These are phyloP conservation scores for Colletotrichum filicis DNA, from an alignment of 2,329 filamentous ascomycete genomes.

Conservation along the genomic window DNA sequence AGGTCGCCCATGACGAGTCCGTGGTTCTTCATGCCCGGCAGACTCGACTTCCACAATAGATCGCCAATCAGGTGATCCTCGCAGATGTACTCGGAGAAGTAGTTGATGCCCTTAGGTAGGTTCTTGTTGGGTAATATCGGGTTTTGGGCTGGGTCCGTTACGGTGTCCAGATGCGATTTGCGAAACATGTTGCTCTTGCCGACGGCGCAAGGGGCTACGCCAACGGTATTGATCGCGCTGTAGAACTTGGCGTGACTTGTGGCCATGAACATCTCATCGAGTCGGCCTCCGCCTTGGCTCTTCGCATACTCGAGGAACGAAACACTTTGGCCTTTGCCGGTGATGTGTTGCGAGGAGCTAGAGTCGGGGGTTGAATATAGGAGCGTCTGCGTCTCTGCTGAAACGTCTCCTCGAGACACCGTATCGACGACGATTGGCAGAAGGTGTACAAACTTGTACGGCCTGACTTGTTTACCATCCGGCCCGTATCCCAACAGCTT, in stretches of 20 bases:
- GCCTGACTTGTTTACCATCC: constrained; percentile 58
- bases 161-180: constrained; percentile 84
- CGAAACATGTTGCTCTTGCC: constrained; percentile 99
- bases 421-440: constrained; percentile 89
- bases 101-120: constrained; percentile 79
- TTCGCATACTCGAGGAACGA: constrained; percentile 44
- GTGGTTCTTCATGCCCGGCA: constrained; percentile 79
- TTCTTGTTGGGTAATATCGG: constrained; percentile 53
- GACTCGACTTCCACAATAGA: constrained; percentile 79
- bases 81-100: constrained; percentile 95
- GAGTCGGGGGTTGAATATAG: constrained; percentile 48
- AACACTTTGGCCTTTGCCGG: not conserved
- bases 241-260: constrained; percentile 98
- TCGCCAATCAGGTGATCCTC: constrained; percentile 98
- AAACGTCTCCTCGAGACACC: constrained; percentile 47
- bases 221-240: constrained; percentile 92
- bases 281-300: constrained; percentile 75
- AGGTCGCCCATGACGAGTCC: constrained; percentile 86
- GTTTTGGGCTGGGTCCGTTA: constrained; percentile 65
- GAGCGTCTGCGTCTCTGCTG: constrained; percentile 43
- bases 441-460: constrained; percentile 95
- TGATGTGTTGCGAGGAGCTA: constrained; percentile 40
- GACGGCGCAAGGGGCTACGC: constrained; percentile 90
- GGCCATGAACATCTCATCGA: constrained; percentile 96
- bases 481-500: constrained; percentile 76